Evolutionary conservation across 78 protist species (phyloP).

Genomic region (Dictyostelium purpureum): DNA sequence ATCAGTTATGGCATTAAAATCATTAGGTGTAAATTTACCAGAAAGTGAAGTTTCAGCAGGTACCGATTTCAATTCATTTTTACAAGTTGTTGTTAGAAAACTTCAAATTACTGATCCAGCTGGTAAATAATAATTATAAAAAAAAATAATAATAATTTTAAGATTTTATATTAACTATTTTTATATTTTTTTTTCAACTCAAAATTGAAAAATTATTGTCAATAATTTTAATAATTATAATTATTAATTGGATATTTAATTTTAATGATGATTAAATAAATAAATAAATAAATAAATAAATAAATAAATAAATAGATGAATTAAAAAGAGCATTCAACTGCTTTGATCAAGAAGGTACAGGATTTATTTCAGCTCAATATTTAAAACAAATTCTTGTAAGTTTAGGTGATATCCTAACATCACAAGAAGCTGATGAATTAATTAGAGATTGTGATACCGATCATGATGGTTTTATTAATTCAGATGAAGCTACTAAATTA

Average conservation of each 20-base stretch:
- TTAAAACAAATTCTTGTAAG: constrained; percentile 31
- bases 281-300: not conserved
- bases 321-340: constrained; percentile 64
- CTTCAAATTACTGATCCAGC: constrained; percentile 71
- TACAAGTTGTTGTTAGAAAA: constrained; percentile 42
- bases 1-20: constrained; percentile 62
- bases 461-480: constrained; percentile 30
- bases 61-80: constrained; percentile 31
- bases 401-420: constrained; percentile 28
- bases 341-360: constrained; percentile 53
- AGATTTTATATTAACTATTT: too few relatives aligned
- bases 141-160: too few relatives aligned
- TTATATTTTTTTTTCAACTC: too few relatives aligned
- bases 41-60: constrained; percentile 56
- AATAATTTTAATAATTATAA: too few relatives aligned
- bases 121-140: not conserved
- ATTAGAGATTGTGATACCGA: constrained; percentile 42
- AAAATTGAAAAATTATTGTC: too few relatives aligned
- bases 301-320: not conserved
- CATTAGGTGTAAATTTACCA: constrained; percentile 60
- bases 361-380: constrained; percentile 20
- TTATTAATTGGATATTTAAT: too few relatives aligned
- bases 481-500: constrained; percentile 56
- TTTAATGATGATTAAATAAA: not conserved
- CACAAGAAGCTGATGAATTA: constrained; percentile 25